Evolutionary conservation across 192 early-diverging fungal genomes (phyloP).

Genomic region (Gamsiella multidivaricata): DNA sequence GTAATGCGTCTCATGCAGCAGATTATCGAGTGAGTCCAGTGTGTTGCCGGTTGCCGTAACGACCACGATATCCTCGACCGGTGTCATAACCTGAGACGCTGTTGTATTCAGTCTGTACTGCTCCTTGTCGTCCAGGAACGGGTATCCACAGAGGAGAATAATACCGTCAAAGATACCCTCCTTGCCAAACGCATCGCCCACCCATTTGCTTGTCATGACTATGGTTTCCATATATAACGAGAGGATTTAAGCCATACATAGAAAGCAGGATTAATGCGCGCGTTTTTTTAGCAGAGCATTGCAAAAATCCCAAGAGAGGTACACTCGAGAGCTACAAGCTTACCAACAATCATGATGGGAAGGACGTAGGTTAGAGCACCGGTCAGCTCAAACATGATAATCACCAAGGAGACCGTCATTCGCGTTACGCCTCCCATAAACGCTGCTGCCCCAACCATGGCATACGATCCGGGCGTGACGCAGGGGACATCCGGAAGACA

Average conservation of each 20-base stretch:
- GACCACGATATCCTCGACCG: constrained; percentile 70
- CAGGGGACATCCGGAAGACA: constrained; percentile 83
- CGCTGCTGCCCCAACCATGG: constrained; percentile 86
- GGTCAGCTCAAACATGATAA: constrained; percentile 99
- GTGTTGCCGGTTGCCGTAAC: constrained; percentile 58
- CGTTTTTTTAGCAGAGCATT: too few relatives aligned
- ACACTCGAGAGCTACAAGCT: too few relatives aligned
- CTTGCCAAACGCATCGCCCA: constrained; percentile 79
- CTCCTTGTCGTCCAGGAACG: constrained; percentile 71
- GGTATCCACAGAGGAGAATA: constrained; percentile 71
- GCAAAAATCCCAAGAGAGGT: too few relatives aligned
- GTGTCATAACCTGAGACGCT: constrained; percentile 71
- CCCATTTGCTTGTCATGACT: constrained; percentile 81
- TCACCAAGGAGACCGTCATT: constrained; percentile 90
- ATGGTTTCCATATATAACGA: constrained; percentile 23
- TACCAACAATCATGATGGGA: constrained; percentile 87
- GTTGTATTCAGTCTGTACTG: constrained; percentile 63
- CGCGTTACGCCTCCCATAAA: constrained; percentile 88
- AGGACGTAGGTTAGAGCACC: constrained; percentile 95
- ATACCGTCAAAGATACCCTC: constrained; percentile 74
- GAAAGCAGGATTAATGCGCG: too few relatives aligned
- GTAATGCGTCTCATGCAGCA: constrained; percentile 65
- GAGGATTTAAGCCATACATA: too few relatives aligned
- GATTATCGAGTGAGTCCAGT: constrained; percentile 55
- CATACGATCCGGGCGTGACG: constrained; percentile 87